Evolutionary conservation across 1,284 basidiomycete genomes (phyloP).

Genomic region (Ganoderma lingzhi): DNA sequence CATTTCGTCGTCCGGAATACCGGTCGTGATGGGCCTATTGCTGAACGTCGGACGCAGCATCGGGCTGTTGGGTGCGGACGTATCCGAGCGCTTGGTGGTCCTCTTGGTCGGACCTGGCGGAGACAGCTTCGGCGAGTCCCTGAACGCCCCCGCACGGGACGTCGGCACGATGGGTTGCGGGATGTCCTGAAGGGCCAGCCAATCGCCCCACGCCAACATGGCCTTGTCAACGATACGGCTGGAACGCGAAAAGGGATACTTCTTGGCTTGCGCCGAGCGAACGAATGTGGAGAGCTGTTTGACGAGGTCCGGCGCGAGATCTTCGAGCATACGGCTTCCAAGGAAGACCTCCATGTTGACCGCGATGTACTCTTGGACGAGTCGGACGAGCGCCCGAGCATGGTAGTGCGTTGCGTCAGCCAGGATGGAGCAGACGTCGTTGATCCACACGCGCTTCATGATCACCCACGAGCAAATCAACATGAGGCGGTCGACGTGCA

Average conservation of each 20-base stretch:
- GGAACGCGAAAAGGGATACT: constrained; percentile 73
- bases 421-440: constrained; percentile 86
- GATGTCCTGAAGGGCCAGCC: constrained; percentile 85
- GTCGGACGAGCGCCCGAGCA: constrained; percentile 73
- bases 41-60: constrained; percentile 40
- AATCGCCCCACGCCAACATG: constrained; percentile 75
- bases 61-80: constrained; percentile 44
- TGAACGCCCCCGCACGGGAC: constrained; percentile 44
- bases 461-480: constrained; percentile 84
- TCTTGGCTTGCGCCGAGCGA: constrained; percentile 68
- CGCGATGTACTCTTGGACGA: constrained; percentile 85
- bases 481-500: constrained; percentile 87
- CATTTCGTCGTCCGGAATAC: constrained; percentile 54
- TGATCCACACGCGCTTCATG: constrained; percentile 73
- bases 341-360: constrained; percentile 91
- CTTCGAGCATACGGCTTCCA: constrained; percentile 82
- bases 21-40: constrained; percentile 26
- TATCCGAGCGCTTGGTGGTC: constrained; percentile 34
- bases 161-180: constrained; percentile 68
- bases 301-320: constrained; percentile 75
- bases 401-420: constrained; percentile 86
- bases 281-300: constrained; percentile 74
- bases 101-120: constrained; percentile 47
- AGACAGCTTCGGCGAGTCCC: constrained; percentile 55
- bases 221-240: constrained; percentile 63